Percentiles rank a stretch among this genome's conserved stretches.
Conservation (phyloP, 345 rosid genomes). For the Cardamine resedifolia region DNA sequence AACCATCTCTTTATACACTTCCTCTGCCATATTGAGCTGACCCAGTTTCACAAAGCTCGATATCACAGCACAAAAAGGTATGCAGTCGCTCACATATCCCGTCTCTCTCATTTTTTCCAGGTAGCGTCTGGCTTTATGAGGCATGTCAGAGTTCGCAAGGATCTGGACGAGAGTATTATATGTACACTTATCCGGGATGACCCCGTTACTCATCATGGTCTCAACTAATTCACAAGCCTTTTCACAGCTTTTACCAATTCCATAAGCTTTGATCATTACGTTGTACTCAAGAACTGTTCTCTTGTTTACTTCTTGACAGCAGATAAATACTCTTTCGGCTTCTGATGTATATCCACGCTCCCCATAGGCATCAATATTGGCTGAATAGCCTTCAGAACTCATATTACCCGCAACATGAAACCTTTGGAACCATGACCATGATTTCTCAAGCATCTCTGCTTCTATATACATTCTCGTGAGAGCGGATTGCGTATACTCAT, state of each 20-base stretch:
- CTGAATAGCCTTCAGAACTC: constrained; percentile 81
- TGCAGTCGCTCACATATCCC: constrained; percentile 64
- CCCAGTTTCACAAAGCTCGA: constrained; percentile 77
- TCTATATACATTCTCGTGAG: constrained; percentile 82
- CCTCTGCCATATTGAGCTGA: constrained; percentile 64
- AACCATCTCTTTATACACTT: constrained; percentile 65
- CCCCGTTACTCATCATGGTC: constrained; percentile 63
- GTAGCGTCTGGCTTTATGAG: constrained; percentile 54
- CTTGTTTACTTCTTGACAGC: constrained; percentile 56
- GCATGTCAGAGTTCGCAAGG: constrained; percentile 60
- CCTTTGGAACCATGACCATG: constrained; percentile 83
- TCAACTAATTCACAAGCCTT: constrained; percentile 73
- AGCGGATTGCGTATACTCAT: constrained; percentile 88
- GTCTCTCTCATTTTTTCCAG: constrained; percentile 69
- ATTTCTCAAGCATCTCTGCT: constrained; percentile 70
- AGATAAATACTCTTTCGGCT: constrained; percentile 62
- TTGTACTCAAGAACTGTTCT: constrained; percentile 69
- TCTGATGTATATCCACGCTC: constrained; percentile 61
- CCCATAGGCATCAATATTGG: constrained; percentile 81
- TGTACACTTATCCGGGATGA: constrained; percentile 69
- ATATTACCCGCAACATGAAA: constrained; percentile 63
- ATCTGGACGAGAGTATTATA: constrained; percentile 69
- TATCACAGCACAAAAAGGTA: constrained; percentile 73
- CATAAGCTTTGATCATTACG: constrained; percentile 91
- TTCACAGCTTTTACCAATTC: constrained; percentile 53